A percentile compares a stretch with the other conserved stretches of the same genome.
These are phyloP conservation scores for Aethionema arabicum DNA, from an alignment of 345 rosid genomes.

Conservation along the genomic window DNA sequence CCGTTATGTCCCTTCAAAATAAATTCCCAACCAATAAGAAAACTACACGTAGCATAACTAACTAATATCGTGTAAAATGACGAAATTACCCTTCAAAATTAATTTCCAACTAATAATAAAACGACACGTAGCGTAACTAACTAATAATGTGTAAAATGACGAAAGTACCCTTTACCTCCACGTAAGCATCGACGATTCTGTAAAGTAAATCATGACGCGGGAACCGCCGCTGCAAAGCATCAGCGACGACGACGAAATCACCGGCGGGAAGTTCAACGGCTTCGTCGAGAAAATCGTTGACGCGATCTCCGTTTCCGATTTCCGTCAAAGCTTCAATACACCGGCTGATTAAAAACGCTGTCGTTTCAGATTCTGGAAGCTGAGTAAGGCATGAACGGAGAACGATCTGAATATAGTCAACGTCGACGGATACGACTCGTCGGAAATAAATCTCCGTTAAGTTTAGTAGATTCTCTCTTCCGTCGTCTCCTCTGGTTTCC, in stretches of 20 bases:
- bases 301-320: slow-evolving; percentile 40
- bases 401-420: slow-evolving; percentile 47
- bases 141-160: neutral
- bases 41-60: slow-evolving; percentile 1
- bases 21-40: neutral
- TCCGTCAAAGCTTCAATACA: slow-evolving; percentile 53
- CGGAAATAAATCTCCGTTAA: slow-evolving; percentile 67
- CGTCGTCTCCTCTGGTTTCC: slow-evolving; percentile 34
- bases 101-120: too few species aligned
- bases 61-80: neutral
- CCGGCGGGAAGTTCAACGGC: slow-evolving; percentile 44
- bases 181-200: slow-evolving; percentile 59
- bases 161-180: slow-evolving; percentile 49
- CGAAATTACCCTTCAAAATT: slow-evolving; percentile 10
- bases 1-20: slow-evolving; percentile 48
- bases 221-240: slow-evolving; percentile 52
- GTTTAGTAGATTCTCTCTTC: slow-evolving; percentile 44
- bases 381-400: slow-evolving; percentile 56
- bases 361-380: slow-evolving; percentile 82
- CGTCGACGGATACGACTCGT: slow-evolving; percentile 41
- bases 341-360: slow-evolving; percentile 51
- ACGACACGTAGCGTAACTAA: too few species aligned
- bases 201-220: slow-evolving; percentile 67
- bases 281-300: slow-evolving; percentile 47
- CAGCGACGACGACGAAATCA: slow-evolving; percentile 51